Evolutionary conservation across 495 filamentous ascomycete species (phyloP).

Genomic region (Glonium stellatum): DNA sequence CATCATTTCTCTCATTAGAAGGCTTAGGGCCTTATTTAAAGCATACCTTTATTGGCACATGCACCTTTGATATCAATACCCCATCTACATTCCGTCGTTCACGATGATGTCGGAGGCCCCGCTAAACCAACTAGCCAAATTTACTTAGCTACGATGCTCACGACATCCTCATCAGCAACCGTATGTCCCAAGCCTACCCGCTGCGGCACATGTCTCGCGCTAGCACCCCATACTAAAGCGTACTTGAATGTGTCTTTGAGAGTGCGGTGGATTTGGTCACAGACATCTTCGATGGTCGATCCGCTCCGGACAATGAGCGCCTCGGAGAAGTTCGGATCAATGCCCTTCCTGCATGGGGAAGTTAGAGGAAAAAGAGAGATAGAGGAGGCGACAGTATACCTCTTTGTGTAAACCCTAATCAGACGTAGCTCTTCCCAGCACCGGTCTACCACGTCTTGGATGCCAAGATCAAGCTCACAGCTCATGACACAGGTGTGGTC

Average conservation of each 20-base stretch:
- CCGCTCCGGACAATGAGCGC: conserved; percentile 86
- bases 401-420: conserved; percentile 93
- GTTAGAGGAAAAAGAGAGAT: conserved; percentile 9
- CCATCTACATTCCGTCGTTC: no score
- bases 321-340: conserved; percentile 84
- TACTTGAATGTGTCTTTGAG: conserved; percentile 99
- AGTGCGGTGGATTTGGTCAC: conserved; percentile 87
- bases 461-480: conserved; percentile 95
- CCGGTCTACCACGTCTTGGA: conserved; percentile 87
- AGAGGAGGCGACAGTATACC: conserved; percentile 37
- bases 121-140: no score
- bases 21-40: no score
- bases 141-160: conserved; percentile 85
- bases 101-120: no score
- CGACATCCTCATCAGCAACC: conserved; percentile 93
- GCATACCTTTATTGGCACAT: no score
- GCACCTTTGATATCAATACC: no score
- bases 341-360: conserved; percentile 57
- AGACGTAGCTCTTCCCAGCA: conserved; percentile 93
- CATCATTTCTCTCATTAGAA: no score
- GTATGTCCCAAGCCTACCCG: conserved; percentile 80
- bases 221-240: conserved; percentile 95
- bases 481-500: conserved; percentile 94
- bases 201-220: conserved; percentile 90
- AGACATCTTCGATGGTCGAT: conserved; percentile 92